Conservation (phyloP, 202 grass and related monocot genomes). For the Digitaria exilis region DNA sequence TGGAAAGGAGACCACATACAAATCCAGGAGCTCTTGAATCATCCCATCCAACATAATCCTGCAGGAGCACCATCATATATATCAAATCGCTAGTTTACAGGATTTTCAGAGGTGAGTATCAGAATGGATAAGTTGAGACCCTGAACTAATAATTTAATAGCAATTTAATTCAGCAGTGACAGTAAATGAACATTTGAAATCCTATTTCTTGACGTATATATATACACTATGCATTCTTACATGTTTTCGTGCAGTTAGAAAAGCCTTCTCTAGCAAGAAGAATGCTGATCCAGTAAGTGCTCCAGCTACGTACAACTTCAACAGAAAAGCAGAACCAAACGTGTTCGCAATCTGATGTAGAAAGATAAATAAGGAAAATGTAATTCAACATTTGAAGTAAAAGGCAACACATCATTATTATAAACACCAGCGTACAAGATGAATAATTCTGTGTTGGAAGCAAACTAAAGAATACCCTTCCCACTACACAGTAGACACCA, state of each 20-base stretch:
- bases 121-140: neutral
- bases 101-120: slow-evolving; percentile 3
- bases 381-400: slow-evolving; percentile 21
- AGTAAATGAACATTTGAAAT: neutral
- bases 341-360: slow-evolving; percentile 61
- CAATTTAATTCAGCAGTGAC: neutral
- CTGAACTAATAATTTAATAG: neutral
- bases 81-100: neutral
- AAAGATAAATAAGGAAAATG: slow-evolving; percentile 12
- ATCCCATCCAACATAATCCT: slow-evolving; percentile 73
- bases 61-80: slow-evolving; percentile 41
- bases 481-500: neutral
- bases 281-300: slow-evolving; percentile 77
- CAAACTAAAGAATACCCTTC: neutral
- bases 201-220: neutral
- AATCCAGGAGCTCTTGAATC: slow-evolving; percentile 55
- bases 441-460: neutral
- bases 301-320: slow-evolving; percentile 78
- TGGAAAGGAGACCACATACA: slow-evolving; percentile 58
- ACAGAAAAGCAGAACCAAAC: slow-evolving; percentile 81
- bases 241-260: slow-evolving; percentile 51
- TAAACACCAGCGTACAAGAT: slow-evolving; percentile 16
- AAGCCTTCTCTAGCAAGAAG: slow-evolving; percentile 79
- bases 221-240: slow-evolving; percentile 37
- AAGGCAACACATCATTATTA: slow-evolving; percentile 20